These are phyloP conservation scores for Decorospora gaudefroyi DNA, from an alignment of 2,329 filamentous ascomycete species.

Conservation along the genomic window DNA sequence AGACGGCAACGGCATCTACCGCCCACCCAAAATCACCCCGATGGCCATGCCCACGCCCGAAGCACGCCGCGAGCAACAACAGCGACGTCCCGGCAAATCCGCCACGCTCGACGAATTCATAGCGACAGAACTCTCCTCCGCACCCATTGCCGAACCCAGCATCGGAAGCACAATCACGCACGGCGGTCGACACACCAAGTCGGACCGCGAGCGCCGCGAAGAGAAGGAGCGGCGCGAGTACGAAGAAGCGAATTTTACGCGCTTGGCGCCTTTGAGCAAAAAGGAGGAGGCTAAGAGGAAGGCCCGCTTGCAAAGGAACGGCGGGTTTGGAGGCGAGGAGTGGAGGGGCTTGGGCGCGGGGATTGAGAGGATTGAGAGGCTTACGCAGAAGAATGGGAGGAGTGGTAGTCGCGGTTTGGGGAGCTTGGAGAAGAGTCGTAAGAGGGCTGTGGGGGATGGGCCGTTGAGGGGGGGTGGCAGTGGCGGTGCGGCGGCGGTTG, in stretches of 20 bases:
- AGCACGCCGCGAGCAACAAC: conserved; percentile 64
- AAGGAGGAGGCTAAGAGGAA: conserved; percentile 75
- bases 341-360: conserved; percentile 86
- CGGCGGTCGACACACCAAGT: conserved; percentile 79
- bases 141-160: conserved; percentile 81
- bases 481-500: conserved; percentile 68
- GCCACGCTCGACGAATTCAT: conserved; percentile 92
- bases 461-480: too few species aligned
- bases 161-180: conserved; percentile 87
- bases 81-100: conserved; percentile 70
- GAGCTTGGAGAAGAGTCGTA: conserved; percentile 81
- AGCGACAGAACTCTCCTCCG: conserved; percentile 77
- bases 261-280: conserved; percentile 83
- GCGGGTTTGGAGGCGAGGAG: conserved; percentile 86
- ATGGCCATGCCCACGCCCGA: conserved; percentile 75
- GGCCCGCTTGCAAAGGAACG: conserved; percentile 45
- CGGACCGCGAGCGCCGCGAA: conserved; percentile 71
- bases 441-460: conserved; percentile 75
- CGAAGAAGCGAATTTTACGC: conserved; percentile 90
- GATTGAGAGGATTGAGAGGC: conserved; percentile 79
- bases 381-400: conserved; percentile 74
- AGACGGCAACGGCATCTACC: conserved; percentile 70
- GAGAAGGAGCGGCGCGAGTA: conserved; percentile 82
- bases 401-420: conserved; percentile 52
- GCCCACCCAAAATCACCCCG: conserved; percentile 84